Evolutionary conservation across 768 basidiomycete genomes (phyloP), one percentile per base, ranked within the genome.

Genomic region (Hygrocybe punicea): DNA sequence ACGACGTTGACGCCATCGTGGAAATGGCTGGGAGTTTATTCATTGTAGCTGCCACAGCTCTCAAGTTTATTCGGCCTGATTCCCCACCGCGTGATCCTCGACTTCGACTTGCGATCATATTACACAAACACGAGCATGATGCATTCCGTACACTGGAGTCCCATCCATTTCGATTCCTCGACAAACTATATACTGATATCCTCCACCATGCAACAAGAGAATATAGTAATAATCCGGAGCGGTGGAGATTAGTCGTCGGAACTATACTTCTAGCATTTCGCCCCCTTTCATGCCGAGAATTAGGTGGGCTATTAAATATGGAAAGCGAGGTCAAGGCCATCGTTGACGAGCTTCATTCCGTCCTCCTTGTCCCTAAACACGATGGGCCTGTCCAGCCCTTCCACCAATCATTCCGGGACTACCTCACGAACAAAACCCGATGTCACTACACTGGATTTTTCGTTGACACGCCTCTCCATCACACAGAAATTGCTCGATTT

Each of bases 371-470:
- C 34, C 47, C 55, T 10, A 33, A 54, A 8, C 33, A 55, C 40
- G n/a, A 54, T n/a, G 58, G 63, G n/a, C 65, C 65, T 19, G 67
- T 29, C 8, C 29, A 29, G 8, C 29, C 29, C 8, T 29, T 29
- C 8, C 29, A 29, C 8, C 29, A 4, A 8, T 29, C 29, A 4
- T 29, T 29, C 29, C 29, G 29, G 29, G 29, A 29, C 29, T 29
- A 29, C 29, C 29, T 29, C 29, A 29, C 29, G 29, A 29, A 4
- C 8, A 29, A 29, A 29, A 4, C 8, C 29, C 29, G 29, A 29
- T 29, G 29, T 29, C 4, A 29, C 29, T 4, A 29, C 8, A 29
- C 29, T 29, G 29, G 29, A 73, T 36, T 52, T 33, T 52, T 35
- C 34, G 17, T 52, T 16, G 29, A 52, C 25, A 6, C 36, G 3